phyloP scores from a whole-genome alignment of 345 rosid species.

The Erysimum cheiranthoides region DNA sequence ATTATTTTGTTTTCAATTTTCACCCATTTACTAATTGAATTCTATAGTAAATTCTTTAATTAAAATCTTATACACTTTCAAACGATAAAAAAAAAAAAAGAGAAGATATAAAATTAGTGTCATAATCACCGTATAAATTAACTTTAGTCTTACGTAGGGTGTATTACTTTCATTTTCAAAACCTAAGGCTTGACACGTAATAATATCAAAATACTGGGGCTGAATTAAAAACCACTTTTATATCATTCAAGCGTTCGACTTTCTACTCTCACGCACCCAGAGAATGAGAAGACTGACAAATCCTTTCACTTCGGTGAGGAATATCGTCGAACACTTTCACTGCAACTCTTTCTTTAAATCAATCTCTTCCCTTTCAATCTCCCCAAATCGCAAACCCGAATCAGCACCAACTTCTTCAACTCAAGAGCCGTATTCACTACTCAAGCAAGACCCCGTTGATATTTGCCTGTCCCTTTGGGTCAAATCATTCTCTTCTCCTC shows the following conservation, averaged over 20 bases:
- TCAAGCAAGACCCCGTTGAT: constrained; percentile 85
- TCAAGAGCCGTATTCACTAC: constrained; percentile 63
- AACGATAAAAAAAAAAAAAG: neutral
- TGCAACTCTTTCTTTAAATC: constrained; percentile 28
- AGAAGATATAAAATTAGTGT: too few relatives aligned
- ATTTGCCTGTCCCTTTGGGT: constrained; percentile 85
- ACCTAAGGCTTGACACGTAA: neutral
- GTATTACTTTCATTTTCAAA: neutral
- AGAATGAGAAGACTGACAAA: constrained; percentile 39
- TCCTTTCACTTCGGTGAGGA: constrained; percentile 50
- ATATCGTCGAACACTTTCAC: constrained; percentile 69
- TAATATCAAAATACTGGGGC: constrained; percentile 19
- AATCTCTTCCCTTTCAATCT: constrained; percentile 50
- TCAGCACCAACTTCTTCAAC: constrained; percentile 21
- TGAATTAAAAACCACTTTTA: neutral
- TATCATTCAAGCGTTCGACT: neutral
- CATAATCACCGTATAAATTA: neutral
- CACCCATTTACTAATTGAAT: neutral
- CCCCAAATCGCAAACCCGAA: constrained; percentile 25
- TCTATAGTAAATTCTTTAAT: neutral
- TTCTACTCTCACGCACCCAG: neutral
- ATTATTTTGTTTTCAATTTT: neutral
- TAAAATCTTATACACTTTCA: neutral
- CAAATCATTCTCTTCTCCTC: constrained; percentile 88
- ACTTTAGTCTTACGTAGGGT: neutral